Evolutionary conservation across 495 filamentous ascomycete genomes (phyloP).

Genomic region (Pseudevernia furfuracea): DNA sequence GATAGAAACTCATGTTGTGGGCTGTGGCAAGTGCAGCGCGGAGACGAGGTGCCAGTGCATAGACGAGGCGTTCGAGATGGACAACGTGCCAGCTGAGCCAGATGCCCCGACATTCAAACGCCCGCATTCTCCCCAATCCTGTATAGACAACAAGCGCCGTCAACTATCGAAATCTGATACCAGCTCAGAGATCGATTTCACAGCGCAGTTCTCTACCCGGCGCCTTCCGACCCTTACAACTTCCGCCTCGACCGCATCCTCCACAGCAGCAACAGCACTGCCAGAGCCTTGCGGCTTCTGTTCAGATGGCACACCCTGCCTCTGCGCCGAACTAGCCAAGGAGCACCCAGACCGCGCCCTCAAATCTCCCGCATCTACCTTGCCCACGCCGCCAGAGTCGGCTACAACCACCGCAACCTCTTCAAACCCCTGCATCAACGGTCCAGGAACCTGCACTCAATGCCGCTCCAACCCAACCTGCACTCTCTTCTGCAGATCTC

Average conservation of each 20-base stretch:
- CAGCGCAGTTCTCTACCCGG: constrained; percentile 51
- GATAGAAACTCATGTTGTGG: constrained; percentile 37
- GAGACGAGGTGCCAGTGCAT: constrained; percentile 60
- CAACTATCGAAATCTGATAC: constrained; percentile 40
- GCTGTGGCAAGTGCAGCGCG: constrained; percentile 57
- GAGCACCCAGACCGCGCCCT: constrained; percentile 31
- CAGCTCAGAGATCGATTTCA: constrained; percentile 66
- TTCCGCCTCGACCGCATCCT: constrained; percentile 33
- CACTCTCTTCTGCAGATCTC: constrained; percentile 76
- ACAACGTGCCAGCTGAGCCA: constrained; percentile 17
- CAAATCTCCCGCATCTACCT: constrained; percentile 64
- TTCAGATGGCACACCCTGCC: constrained; percentile 72
- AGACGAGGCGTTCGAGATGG: constrained; percentile 49
- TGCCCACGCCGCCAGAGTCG: constrained; percentile 32
- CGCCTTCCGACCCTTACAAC: constrained; percentile 29
- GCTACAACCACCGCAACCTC: background rate
- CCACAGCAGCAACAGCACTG: constrained; percentile 22
- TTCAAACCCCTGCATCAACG: constrained; percentile 51
- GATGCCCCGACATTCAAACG: constrained; percentile 27
- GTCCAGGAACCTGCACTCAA: constrained; percentile 73
- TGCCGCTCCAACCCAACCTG: constrained; percentile 71
- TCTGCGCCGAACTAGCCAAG: constrained; percentile 67
- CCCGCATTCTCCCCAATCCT: constrained; percentile 30
- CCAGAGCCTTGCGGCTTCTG: constrained; percentile 82
- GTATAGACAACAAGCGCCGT: constrained; percentile 31